These are phyloP conservation scores for Boletus smithii DNA, from an alignment of 1,284 basidiomycete genomes.

Conservation along the genomic window DNA sequence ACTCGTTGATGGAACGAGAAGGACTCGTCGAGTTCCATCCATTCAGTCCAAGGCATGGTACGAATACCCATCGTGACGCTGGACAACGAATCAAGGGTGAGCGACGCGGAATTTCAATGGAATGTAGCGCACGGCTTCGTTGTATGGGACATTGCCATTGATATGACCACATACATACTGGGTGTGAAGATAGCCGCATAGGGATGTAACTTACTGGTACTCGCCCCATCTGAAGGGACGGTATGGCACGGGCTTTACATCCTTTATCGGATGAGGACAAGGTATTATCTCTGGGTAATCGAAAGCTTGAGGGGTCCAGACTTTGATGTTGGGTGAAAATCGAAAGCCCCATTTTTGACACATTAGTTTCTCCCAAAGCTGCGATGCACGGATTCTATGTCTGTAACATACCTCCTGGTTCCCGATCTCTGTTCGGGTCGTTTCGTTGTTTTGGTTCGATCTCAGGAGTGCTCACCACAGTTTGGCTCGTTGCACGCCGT, in stretches of 20 bases:
- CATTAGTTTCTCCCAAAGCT: neutral
- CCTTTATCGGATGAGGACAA: conserved; percentile 37
- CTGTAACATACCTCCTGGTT: conserved; percentile 28
- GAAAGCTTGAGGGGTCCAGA: conserved; percentile 51
- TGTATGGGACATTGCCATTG: no score
- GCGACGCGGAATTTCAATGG: neutral
- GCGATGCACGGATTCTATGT: neutral
- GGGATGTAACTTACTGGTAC: conserved; percentile 50
- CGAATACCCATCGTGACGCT: conserved; percentile 74
- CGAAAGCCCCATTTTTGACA: no score
- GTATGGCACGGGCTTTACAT: conserved; percentile 57
- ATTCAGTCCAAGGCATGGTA: conserved; percentile 62
- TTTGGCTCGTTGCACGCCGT: neutral
- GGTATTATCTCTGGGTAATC: conserved; percentile 49
- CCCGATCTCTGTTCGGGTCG: conserved; percentile 25
- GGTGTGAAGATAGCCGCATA: no score
- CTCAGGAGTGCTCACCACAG: neutral
- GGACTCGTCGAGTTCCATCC: conserved; percentile 66
- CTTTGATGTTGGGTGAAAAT: conserved; percentile 28
- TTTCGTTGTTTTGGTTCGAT: neutral
- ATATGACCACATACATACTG: no score
- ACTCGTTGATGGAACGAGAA: conserved; percentile 54
- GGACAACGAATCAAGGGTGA: neutral
- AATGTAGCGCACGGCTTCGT: no score
- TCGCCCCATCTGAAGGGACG: conserved; percentile 65